Evolutionary conservation across 345 rosid genomes (phyloP).

Genomic region (Rhodamnia argentea): DNA sequence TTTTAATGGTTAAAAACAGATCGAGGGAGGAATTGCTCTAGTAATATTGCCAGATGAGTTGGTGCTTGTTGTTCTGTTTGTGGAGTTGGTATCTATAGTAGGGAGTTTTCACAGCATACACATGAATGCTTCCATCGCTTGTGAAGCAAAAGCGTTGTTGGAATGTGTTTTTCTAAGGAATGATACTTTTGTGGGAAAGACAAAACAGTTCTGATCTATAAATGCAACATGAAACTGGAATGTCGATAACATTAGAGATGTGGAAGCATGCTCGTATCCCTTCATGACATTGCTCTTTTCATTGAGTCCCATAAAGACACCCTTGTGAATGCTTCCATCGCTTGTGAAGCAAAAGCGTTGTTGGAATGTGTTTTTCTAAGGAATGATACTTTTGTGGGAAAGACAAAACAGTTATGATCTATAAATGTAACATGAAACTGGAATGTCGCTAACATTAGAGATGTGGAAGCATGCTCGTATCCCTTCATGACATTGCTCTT

Average conservation of each 20-base stretch:
- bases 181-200: too few species aligned
- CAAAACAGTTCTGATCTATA: background rate
- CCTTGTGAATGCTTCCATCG: background rate
- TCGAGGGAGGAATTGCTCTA: background rate
- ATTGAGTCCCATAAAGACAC: background rate
- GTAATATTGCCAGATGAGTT: background rate
- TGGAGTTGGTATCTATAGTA: background rate
- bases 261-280: background rate
- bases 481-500: background rate
- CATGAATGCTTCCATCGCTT: background rate
- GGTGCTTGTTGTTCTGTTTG: background rate
- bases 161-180: background rate
- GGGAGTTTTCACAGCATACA: background rate
- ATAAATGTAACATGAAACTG: background rate
- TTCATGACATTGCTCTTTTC: background rate
- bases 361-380: background rate
- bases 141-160: background rate
- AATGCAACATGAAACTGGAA: background rate
- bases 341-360: background rate
- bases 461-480: background rate
- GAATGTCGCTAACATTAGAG: background rate
- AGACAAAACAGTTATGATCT: background rate
- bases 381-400: too few species aligned
- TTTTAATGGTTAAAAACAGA: background rate
- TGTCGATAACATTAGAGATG: background rate